Base-by-base conservation (phyloP, 106 monocot species). In the Triglochin maritima region DNA sequence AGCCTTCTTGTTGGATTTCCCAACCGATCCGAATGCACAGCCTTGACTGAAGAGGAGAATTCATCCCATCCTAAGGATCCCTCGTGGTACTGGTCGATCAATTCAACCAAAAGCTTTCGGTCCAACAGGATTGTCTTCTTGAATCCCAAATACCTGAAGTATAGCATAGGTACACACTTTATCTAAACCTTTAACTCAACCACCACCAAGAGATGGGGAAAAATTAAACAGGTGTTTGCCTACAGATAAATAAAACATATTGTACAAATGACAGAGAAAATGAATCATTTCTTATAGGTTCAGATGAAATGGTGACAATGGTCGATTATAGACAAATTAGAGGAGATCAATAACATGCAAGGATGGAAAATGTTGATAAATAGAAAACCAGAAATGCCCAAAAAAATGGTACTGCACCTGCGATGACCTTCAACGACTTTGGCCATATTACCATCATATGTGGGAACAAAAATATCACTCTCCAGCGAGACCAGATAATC, bases 351-450 rank as follows among this genome's bases (percentile, higher is more conserved):
- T 29, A 29, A 29, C 29, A 29, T 1, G 29, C 29, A 29, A 29
- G 29, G 29, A 29, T 29, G 29, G 29, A 29, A 29, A 29, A 29
- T 29, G 29, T 29, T 29, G 29, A 29, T 29, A 29, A 29, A 29
- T 29, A 29, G 29, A 29, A 29, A 29, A 1, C 29, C 0, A 29
- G 29, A 29, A 29, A 29, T 29, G 29, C 29, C 29, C 0, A 29
- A 29, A 5, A 57, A 57, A 12, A 57, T 57, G 62, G n/a, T 47
- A 15, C 5, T 62, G 42, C 78, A 89, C 89, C 93, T 86, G 65
- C 93, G 83, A 74, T 94, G 93, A n/a, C 93, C 94, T 81, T 94
- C 94, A 11, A 94, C 94, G 72, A 94, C 94, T 79, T 82, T 61
- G 9, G 90, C 90, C 90, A 90, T 90, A 72, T 90, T 90, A 14